phyloP scores from a whole-genome alignment of 2,329 filamentous ascomycete genomes.

The Fonsecaea pugnacius region DNA sequence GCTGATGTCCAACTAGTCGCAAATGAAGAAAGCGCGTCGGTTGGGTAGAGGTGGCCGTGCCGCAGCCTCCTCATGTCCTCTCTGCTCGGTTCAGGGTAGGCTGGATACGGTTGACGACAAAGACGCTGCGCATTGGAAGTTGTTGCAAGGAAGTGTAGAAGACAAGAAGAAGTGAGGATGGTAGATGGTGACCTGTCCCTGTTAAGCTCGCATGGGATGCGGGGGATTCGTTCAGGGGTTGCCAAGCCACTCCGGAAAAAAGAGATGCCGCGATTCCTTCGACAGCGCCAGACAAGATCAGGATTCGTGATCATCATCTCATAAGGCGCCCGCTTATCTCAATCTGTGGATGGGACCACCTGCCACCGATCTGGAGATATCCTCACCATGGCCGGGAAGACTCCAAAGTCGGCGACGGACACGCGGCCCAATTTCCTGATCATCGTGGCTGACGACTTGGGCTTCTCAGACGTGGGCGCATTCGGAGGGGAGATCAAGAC shows the following conservation, averaged over 20 bases:
- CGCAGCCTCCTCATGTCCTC: background rate
- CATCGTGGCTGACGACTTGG: slow-evolving; percentile 34
- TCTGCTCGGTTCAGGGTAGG: background rate
- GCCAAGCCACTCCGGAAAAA: background rate
- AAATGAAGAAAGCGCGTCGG: too few species aligned
- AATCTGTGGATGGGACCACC: background rate
- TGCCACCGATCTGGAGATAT: background rate
- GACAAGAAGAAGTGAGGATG: background rate
- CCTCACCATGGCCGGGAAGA: background rate
- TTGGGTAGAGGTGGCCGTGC: too few species aligned
- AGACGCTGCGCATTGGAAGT: background rate
- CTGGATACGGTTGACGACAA: background rate
- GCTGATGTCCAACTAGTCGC: too few species aligned
- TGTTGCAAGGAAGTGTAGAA: background rate
- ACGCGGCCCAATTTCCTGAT: slow-evolving; percentile 26
- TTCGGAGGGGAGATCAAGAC: slow-evolving; percentile 44
- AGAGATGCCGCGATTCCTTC: background rate
- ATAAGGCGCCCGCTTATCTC: background rate
- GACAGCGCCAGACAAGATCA: background rate
- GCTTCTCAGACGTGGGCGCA: slow-evolving; percentile 39
- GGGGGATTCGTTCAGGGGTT: too few species aligned
- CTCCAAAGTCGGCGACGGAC: background rate
- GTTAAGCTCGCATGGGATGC: too few species aligned
- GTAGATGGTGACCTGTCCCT: too few species aligned
- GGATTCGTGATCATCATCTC: background rate